A percentile compares a stretch with the other conserved stretches of the same genome.
phyloP scores from a whole-genome alignment of 768 basidiomycete genomes.

The Tylopilus felleus region DNA sequence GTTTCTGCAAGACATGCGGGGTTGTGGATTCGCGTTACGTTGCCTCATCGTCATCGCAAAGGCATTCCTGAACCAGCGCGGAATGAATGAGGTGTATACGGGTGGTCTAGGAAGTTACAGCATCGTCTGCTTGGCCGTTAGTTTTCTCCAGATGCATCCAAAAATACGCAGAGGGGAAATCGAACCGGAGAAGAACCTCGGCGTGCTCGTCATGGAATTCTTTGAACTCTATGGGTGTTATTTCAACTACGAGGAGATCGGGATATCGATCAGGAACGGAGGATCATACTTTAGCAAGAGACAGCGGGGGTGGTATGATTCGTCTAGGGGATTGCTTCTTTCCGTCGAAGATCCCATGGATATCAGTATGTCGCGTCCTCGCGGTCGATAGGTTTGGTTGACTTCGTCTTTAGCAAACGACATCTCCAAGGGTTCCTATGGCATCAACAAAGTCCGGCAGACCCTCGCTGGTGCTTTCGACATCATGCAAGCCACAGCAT shows the following conservation, averaged over 20 bases:
- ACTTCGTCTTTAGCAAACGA: constrained; percentile 68
- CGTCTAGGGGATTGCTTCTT: constrained; percentile 52
- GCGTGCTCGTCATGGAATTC: constrained; percentile 94
- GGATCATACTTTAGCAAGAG: constrained; percentile 87
- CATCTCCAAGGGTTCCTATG: constrained; percentile 85
- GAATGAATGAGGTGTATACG: constrained; percentile 97
- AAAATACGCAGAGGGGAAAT: constrained; percentile 88
- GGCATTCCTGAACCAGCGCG: constrained; percentile 81
- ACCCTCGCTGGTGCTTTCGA: constrained; percentile 80
- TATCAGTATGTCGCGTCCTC: constrained; percentile 53
- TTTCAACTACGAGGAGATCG: constrained; percentile 89
- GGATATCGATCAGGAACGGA: constrained; percentile 83
- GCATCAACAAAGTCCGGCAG: constrained; percentile 74
- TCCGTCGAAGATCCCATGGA: constrained; percentile 95
- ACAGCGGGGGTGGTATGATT: constrained; percentile 77
- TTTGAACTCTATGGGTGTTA: constrained; percentile 91
- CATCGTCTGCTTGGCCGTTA: constrained; percentile 89
- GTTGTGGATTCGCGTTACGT: constrained; percentile 64
- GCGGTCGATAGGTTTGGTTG: not conserved
- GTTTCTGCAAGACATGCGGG: constrained; percentile 63
- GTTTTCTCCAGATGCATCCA: constrained; percentile 97
- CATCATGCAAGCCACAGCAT: constrained; percentile 75
- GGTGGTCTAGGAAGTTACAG: constrained; percentile 91
- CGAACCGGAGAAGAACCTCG: constrained; percentile 82
- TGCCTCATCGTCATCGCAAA: constrained; percentile 87